Conservation (phyloP, 2,329 filamentous ascomycete species). For the Aspergillus amoenus region DNA sequence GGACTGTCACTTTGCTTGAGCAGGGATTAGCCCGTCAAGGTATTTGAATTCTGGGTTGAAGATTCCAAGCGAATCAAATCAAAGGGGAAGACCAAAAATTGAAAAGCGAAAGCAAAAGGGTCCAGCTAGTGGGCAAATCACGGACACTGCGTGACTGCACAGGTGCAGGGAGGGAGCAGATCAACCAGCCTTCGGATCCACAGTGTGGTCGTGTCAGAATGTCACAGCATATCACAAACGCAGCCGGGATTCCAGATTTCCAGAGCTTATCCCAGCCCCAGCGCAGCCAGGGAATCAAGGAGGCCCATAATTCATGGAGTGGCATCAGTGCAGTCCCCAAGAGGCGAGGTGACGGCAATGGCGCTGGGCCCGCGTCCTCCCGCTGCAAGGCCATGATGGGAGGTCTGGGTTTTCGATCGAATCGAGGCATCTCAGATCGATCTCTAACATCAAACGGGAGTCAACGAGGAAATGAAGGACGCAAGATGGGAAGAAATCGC, state of each 20-base stretch:
- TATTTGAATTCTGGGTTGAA: conserved; percentile 1
- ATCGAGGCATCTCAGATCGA: not conserved
- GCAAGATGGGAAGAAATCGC: not conserved
- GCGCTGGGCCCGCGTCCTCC: conserved; percentile 1
- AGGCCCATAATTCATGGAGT: not conserved
- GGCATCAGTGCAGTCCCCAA: not conserved
- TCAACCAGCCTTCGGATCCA: not conserved
- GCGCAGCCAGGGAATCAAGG: not conserved
- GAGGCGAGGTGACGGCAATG: not conserved
- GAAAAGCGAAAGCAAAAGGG: conserved; percentile 2
- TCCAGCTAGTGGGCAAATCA: not conserved
- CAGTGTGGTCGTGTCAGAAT: conserved; percentile 13
- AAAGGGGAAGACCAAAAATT: not conserved
- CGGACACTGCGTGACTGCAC: not conserved
- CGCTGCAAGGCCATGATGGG: conserved; percentile 3
- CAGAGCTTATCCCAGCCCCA: not conserved
- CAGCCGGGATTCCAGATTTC: not conserved
- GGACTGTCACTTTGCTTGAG: not conserved
- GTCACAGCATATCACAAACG: not conserved
- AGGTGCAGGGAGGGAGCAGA: not conserved
- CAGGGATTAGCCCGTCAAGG: not conserved
- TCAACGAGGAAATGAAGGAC: not conserved
- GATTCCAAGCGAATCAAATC: conserved; percentile 6
- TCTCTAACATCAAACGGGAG: not conserved
- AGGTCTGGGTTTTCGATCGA: not conserved